phyloP scores from a whole-genome alignment of 2,329 filamentous ascomycete genomes.

The Pestalotiopsis sp. region DNA sequence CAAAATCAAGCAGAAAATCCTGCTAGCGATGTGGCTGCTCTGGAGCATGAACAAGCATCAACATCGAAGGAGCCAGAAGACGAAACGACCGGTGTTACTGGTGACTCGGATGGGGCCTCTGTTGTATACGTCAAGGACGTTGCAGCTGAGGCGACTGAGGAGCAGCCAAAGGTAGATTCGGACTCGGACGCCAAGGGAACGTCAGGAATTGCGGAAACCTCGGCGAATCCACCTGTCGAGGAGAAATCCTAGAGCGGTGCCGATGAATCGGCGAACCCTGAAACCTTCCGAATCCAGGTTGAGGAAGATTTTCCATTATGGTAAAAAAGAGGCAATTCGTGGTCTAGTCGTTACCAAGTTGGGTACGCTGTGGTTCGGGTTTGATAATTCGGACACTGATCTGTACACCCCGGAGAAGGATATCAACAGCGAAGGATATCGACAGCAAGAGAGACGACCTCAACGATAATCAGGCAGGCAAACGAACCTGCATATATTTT shows the following conservation, averaged over 20 bases:
- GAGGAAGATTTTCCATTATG: not conserved
- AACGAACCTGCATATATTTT: not conserved
- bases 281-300: not conserved
- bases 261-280: not conserved
- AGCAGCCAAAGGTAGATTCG: not conserved
- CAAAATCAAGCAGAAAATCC: constrained; percentile 19
- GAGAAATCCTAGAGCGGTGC: constrained; percentile 1
- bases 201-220: not conserved
- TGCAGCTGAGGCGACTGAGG: constrained; percentile 4
- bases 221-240: not conserved
- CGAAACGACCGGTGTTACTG: not conserved
- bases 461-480: not conserved
- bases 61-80: constrained; percentile 22
- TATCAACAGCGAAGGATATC: not conserved
- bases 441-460: too few relatives aligned
- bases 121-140: constrained; percentile 13
- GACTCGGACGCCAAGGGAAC: not conserved
- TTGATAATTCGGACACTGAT: not conserved
- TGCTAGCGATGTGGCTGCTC: constrained; percentile 22
- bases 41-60: constrained; percentile 24
- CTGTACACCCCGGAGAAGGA: not conserved
- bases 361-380: not conserved
- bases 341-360: not conserved
- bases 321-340: not conserved
- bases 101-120: not conserved